Base-by-base conservation (phyloP, 2,329 filamentous ascomycete species). In the Microsporum canis region DNA sequence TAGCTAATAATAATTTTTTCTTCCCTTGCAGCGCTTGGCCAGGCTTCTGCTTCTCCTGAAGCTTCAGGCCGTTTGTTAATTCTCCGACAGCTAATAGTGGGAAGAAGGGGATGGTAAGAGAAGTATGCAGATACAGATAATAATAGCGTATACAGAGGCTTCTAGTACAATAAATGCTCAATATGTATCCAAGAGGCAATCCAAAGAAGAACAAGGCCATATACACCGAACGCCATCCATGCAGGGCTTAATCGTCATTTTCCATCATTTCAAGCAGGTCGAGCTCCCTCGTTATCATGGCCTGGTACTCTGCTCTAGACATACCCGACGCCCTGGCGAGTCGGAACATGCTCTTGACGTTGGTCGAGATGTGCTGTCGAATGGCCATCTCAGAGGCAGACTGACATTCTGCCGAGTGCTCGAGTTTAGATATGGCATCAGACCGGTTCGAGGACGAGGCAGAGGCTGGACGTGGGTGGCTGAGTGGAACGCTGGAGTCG, bases 321-420 rank as follows among this genome's bases (percentile, higher is more conserved):
- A 87, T 83, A 0, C 84, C 84, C 2, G 80, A 80, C 31, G 78
- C 78, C 66, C 77, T 80, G 1, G 83, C 83, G 60, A 87, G 70
- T 2, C 83, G 78, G 71, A 82, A 86, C 68, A 87, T 70, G 67
- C 82, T 84, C 74, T 86, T 86, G 66, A 87, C 77, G 65, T 82
- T 83, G 0, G 81, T 82, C 63, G 81, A 78, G 61, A 87, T 84
- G 66, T 87, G 84, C 68, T 84, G 82, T 66, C 83, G 81, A 57
- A 86, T 81, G 2, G 80, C 84, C 7, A 82, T 71, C 67, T 85
- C 83, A 1, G 80, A 81, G n/a, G 79, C 74, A 2, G 80, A 80
- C 63, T 76, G 75, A 41, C 68, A 77, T 63, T 78, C 77, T 1
- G 81, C 81, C 60, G 78, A 73, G 33, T 78, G 72, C 67, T 86